A percentile compares a stretch with the other conserved stretches of the same genome.
Evolutionary conservation across 1,284 basidiomycete genomes (phyloP).

Genomic region (Cutaneotrichosporon cutaneum): DNA sequence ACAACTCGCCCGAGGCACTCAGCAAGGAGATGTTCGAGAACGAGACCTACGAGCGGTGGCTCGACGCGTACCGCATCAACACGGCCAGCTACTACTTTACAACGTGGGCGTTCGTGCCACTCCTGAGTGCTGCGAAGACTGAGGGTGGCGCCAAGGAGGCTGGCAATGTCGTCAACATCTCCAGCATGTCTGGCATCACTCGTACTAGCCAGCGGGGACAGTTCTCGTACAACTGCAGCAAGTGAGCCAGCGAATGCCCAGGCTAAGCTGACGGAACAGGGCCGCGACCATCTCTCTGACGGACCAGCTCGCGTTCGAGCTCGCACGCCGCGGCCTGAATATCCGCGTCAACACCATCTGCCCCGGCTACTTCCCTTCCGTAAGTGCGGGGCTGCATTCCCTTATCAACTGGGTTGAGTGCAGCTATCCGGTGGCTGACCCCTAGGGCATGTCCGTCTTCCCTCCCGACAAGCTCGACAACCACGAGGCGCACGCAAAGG

Average conservation of each 20-base stretch:
- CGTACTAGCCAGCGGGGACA: conserved; percentile 35
- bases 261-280: conserved; percentile 21
- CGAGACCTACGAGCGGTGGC: conserved; percentile 46
- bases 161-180: conserved; percentile 51
- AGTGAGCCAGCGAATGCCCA: conserved; percentile 42
- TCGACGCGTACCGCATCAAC: conserved; percentile 48
- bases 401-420: no score
- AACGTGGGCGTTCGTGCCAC: conserved; percentile 51
- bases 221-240: conserved; percentile 50
- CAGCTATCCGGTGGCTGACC: background rate
- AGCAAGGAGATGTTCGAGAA: conserved; percentile 49
- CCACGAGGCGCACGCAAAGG: conserved; percentile 14
- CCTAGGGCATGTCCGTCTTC: conserved; percentile 48
- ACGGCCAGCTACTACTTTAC: conserved; percentile 51
- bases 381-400: background rate
- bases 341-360: conserved; percentile 36
- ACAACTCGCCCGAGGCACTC: conserved; percentile 47
- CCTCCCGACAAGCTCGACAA: conserved; percentile 21
- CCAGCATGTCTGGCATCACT: conserved; percentile 27
- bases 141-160: conserved; percentile 37
- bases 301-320: conserved; percentile 34
- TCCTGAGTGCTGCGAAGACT: conserved; percentile 45
- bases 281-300: conserved; percentile 34
- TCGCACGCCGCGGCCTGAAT: conserved; percentile 30
- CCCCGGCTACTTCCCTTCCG: conserved; percentile 36